Conservation (phyloP, 352 stramenopile genomes). For the Pythium monospermum region DNA sequence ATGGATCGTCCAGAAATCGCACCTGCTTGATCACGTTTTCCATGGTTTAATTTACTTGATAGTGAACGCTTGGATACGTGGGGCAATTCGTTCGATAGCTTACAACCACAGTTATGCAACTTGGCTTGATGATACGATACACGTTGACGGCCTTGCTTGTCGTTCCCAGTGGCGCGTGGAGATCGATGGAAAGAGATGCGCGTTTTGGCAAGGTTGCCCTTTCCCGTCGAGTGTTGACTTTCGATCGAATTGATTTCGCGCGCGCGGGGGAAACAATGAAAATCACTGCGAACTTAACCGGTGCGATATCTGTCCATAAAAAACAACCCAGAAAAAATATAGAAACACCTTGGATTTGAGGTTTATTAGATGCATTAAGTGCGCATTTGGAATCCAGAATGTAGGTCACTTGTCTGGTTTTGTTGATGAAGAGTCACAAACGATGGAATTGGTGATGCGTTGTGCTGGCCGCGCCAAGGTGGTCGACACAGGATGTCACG, state of each 20-base stretch:
- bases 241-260: constrained; percentile 6
- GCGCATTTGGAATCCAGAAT: background rate
- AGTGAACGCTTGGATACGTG: background rate
- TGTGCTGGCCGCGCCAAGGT: too few species aligned
- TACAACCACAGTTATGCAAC: too few species aligned
- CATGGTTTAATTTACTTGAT: constrained; percentile 7
- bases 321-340: background rate
- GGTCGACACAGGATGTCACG: too few species aligned
- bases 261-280: background rate
- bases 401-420: background rate
- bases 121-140: background rate
- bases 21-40: constrained; percentile 15
- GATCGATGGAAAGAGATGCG: background rate
- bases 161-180: background rate
- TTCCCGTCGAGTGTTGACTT: constrained; percentile 2
- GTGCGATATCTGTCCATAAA: too few species aligned
- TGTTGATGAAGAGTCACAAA: background rate
- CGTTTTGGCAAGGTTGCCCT: constrained; percentile 1
- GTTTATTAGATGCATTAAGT: constrained; percentile 5
- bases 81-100: constrained; percentile 7
- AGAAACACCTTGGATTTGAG: background rate
- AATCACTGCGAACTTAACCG: background rate
- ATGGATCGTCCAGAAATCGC: background rate
- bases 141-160: background rate
- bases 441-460: constrained; percentile 3